Conservation (phyloP, 345 rosid genomes). For the Angophora floribunda region DNA sequence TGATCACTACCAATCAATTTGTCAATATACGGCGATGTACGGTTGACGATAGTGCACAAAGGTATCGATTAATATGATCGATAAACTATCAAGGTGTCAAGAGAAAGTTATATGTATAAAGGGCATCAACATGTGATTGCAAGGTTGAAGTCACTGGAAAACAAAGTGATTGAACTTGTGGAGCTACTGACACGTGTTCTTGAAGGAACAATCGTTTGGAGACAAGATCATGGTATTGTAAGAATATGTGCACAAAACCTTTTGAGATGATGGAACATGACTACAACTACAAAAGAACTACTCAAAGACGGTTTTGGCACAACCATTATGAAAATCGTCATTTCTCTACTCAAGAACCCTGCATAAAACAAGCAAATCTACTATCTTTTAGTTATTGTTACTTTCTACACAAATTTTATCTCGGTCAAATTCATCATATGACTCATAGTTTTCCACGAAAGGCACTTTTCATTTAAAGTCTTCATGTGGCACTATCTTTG, state of each 20-base stretch:
- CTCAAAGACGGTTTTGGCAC: neutral
- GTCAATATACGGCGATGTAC: neutral
- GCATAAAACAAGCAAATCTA: neutral
- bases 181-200: neutral
- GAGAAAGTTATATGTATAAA: too few species aligned
- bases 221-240: neutral
- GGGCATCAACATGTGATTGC: neutral
- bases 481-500: too few species aligned
- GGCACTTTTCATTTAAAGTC: too few species aligned
- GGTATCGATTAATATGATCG: too few species aligned
- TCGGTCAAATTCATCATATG: too few species aligned
- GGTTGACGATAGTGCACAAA: neutral
- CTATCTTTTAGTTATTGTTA: neutral
- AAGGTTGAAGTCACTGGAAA: neutral
- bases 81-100: too few species aligned
- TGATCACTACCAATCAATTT: neutral
- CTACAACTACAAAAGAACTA: neutral
- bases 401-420: neutral
- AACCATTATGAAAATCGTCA: neutral
- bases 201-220: neutral
- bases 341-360: neutral
- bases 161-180: neutral
- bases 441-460: too few species aligned
- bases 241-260: neutral
- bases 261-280: neutral